Evolutionary conservation across 2,329 filamentous ascomycete genomes (phyloP).

Genomic region (Aspergillus sp.): DNA sequence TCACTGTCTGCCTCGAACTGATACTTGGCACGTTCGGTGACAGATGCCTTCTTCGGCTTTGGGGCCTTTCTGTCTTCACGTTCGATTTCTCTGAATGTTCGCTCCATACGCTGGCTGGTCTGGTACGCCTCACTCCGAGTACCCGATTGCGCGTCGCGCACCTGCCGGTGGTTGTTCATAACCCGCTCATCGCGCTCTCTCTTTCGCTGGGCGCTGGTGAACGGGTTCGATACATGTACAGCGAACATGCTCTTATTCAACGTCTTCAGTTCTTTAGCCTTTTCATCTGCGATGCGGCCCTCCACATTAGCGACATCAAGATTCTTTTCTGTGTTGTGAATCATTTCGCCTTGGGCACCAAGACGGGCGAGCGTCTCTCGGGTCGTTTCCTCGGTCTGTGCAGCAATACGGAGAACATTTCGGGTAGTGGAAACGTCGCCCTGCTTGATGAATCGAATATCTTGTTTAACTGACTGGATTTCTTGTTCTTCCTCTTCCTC

Average conservation of each 20-base stretch:
- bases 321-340: slow-evolving; percentile 80
- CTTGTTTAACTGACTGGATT: slow-evolving; percentile 68
- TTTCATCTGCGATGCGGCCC: slow-evolving; percentile 74
- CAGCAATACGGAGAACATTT: slow-evolving; percentile 67
- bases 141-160: slow-evolving; percentile 57
- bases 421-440: slow-evolving; percentile 72
- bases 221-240: slow-evolving; percentile 73
- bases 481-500: slow-evolving; percentile 77
- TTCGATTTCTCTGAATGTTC: slow-evolving; percentile 64
- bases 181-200: slow-evolving; percentile 66
- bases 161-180: slow-evolving; percentile 62
- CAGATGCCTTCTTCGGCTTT: slow-evolving; percentile 52
- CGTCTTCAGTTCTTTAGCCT: slow-evolving; percentile 78
- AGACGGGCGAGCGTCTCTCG: slow-evolving; percentile 71
- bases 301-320: slow-evolving; percentile 77
- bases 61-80: slow-evolving; percentile 49
- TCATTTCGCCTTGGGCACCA: slow-evolving; percentile 73
- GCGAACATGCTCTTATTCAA: slow-evolving; percentile 91
- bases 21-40: slow-evolving; percentile 69
- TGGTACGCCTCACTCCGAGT: slow-evolving; percentile 56
- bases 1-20: slow-evolving; percentile 75
- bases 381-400: slow-evolving; percentile 69
- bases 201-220: slow-evolving; percentile 68
- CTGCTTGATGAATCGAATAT: slow-evolving; percentile 74
- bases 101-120: slow-evolving; percentile 60